Evolutionary conservation across 768 basidiomycete species (phyloP).

Genomic region (Russula ochroleuca): DNA sequence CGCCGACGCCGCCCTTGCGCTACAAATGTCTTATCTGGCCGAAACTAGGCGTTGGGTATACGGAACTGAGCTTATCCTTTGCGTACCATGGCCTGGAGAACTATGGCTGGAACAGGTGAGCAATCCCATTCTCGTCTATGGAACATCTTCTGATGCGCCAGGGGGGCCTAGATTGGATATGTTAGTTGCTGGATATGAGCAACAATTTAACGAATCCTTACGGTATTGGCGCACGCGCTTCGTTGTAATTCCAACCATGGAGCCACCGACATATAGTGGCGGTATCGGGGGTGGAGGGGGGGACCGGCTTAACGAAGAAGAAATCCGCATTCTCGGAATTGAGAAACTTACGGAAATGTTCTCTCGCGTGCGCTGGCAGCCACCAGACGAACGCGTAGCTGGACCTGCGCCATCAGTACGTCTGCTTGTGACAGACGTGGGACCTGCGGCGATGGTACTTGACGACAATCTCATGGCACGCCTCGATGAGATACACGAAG

Average conservation of each 20-base stretch:
- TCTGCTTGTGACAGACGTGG: slow-evolving; percentile 80
- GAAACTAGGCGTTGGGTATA: slow-evolving; percentile 82
- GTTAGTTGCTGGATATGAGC: slow-evolving; percentile 79
- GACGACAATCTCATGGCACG: slow-evolving; percentile 78
- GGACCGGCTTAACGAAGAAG: slow-evolving; percentile 79
- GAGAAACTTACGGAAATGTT: slow-evolving; percentile 89
- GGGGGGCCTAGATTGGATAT: slow-evolving; percentile 61
- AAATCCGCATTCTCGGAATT: slow-evolving; percentile 83
- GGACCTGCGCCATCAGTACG: slow-evolving; percentile 57
- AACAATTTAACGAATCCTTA: slow-evolving; percentile 72
- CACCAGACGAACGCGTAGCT: slow-evolving; percentile 48
- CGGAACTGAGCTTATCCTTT: slow-evolving; percentile 70
- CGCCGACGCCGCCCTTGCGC: slow-evolving; percentile 55
- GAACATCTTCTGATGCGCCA: slow-evolving; percentile 1
- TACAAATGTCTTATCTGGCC: slow-evolving; percentile 96
- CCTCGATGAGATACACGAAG: slow-evolving; percentile 73
- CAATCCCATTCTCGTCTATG: neutral
- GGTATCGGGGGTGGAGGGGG: slow-evolving; percentile 49
- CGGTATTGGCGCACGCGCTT: slow-evolving; percentile 95
- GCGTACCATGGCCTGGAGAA: slow-evolving; percentile 74
- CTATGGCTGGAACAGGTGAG: slow-evolving; percentile 83
- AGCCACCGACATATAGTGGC: slow-evolving; percentile 47
- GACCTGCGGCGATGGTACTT: slow-evolving; percentile 71
- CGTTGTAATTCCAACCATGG: slow-evolving; percentile 82
- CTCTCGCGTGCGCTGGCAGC: slow-evolving; percentile 76